Percentiles rank a stretch among this genome's conserved stretches.
Evolutionary conservation across 768 basidiomycete species (phyloP).

Genomic region (Panellus pusillus): DNA sequence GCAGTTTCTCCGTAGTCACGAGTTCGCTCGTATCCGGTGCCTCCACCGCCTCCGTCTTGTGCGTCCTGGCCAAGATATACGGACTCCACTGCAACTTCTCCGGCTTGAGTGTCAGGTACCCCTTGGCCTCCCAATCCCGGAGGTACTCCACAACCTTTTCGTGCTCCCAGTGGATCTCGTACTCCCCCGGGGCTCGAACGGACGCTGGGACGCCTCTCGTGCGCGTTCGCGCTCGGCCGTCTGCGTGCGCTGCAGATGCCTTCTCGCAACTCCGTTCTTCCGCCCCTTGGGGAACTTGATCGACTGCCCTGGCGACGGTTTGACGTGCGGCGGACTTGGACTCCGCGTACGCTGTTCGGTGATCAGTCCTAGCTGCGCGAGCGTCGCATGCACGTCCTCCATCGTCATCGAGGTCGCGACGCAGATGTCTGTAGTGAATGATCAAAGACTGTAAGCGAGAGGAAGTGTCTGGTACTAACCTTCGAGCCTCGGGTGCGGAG

Average conservation of each 20-base stretch:
- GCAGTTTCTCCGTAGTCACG: constrained; percentile 15
- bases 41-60: constrained; percentile 24
- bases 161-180: constrained; percentile 75
- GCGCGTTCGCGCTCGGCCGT: constrained; percentile 43
- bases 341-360: constrained; percentile 38
- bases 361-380: constrained; percentile 77
- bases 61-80: constrained; percentile 65
- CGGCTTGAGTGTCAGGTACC: constrained; percentile 71
- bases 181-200: constrained; percentile 64
- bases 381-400: constrained; percentile 80
- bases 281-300: constrained; percentile 74
- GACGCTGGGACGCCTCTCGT: constrained; percentile 41
- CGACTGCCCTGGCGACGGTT: constrained; percentile 74
- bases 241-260: constrained; percentile 60
- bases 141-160: constrained; percentile 66
- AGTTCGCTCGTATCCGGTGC: constrained; percentile 20
- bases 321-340: constrained; percentile 49
- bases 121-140: constrained; percentile 71
- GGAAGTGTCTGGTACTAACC: constrained; percentile 50
- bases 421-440: constrained; percentile 60
- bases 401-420: constrained; percentile 84
- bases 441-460: too few relatives aligned
- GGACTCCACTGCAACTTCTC: constrained; percentile 95
- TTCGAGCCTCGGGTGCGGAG: constrained; percentile 68
- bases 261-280: constrained; percentile 62